phyloP scores from a whole-genome alignment of 2,329 filamentous ascomycete genomes.

The Elsinoe ampelina region DNA sequence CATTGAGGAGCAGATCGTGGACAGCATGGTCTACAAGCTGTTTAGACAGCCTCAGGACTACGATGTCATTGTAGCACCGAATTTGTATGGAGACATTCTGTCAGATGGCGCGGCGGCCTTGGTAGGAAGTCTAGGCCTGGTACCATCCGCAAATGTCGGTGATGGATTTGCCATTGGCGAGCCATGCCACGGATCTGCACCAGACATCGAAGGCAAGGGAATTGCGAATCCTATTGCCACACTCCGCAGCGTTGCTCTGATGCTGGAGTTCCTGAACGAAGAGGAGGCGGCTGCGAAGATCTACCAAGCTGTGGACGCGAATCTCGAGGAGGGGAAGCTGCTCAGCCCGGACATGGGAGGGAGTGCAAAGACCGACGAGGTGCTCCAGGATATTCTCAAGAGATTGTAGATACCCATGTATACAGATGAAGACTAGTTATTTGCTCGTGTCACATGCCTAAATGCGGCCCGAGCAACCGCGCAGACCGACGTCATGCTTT shows the following conservation, averaged over 20 bases:
- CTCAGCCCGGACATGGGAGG: conserved; percentile 88
- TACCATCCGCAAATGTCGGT: conserved; percentile 91
- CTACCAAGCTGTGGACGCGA: conserved; percentile 84
- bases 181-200: conserved; percentile 92
- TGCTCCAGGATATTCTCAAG: conserved; percentile 77
- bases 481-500: conserved; percentile 5
- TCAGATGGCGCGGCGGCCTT: conserved; percentile 92
- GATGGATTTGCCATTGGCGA: conserved; percentile 93
- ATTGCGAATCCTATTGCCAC: conserved; percentile 97
- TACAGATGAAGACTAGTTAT: not conserved
- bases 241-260: conserved; percentile 77
- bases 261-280: conserved; percentile 92
- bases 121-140: conserved; percentile 82
- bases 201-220: conserved; percentile 84
- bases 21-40: conserved; percentile 99
- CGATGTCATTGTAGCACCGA: conserved; percentile 96
- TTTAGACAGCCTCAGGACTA: conserved; percentile 93
- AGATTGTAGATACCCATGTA: conserved; percentile 50
- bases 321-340: conserved; percentile 71
- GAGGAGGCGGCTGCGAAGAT: conserved; percentile 79
- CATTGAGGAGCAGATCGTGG: conserved; percentile 96
- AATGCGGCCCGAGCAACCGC: not conserved
- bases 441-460: not conserved
- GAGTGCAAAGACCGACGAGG: conserved; percentile 73
- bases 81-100: conserved; percentile 94